These are phyloP conservation scores for Aspergillus olivimuriae DNA, from an alignment of 495 filamentous ascomycete species.

Conservation along the genomic window DNA sequence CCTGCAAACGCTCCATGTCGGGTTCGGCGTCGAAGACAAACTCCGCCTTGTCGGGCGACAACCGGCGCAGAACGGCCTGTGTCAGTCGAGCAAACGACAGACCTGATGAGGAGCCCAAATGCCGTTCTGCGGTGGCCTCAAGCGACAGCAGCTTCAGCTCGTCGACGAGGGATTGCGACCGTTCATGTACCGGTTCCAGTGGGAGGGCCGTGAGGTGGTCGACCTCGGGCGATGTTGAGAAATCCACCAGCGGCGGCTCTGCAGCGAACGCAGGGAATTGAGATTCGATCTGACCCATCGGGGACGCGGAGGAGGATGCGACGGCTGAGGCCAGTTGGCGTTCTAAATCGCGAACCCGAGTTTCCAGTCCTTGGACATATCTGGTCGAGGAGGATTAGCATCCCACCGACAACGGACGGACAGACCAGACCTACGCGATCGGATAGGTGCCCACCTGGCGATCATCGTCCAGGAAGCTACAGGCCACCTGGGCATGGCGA, in stretches of 20 bases:
- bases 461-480: constrained; percentile 33
- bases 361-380: constrained; percentile 29
- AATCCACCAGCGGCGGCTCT: no score
- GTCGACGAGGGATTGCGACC: constrained; percentile 19
- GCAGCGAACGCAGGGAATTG: no score
- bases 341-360: constrained; percentile 25
- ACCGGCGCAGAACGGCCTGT: constrained; percentile 32
- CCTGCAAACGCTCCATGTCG: constrained; percentile 11
- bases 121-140: constrained; percentile 32
- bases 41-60: constrained; percentile 40
- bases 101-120: constrained; percentile 33
- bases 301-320: constrained; percentile 1
- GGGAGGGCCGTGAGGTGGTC: constrained; percentile 1
- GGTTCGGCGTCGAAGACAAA: constrained; percentile 28
- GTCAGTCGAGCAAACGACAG: constrained; percentile 34
- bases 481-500: constrained; percentile 22
- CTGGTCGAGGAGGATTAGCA: constrained; percentile 2
- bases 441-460: constrained; percentile 29
- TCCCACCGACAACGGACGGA: no score
- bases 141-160: constrained; percentile 29
- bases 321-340: constrained; percentile 13
- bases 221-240: constrained; percentile 3
- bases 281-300: background rate
- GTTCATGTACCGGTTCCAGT: background rate
- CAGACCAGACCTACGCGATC: constrained; percentile 21